Base-by-base conservation (phyloP, 768 basidiomycete genomes). In the Rubroboletus satanas region DNA sequence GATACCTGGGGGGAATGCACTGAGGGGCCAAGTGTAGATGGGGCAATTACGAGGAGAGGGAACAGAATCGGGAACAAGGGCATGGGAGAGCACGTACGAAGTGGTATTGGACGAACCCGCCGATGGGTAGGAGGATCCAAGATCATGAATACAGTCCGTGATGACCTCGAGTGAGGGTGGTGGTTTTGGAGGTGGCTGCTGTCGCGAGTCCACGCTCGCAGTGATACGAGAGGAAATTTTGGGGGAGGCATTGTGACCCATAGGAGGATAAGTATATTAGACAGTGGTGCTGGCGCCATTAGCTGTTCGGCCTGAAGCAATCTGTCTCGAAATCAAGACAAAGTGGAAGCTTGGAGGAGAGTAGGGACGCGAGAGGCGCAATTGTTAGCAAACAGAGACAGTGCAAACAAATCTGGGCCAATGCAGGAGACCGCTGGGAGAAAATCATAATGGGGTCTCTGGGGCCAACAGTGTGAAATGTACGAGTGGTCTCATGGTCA, bases 1-100 rank as follows among this genome's bases (percentile, higher is more conserved):
- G 59, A 97, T 96, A 2, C 97, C 97, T 1, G 91, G 88, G 1
- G 85, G 1, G 93, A 94, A 73, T 99, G 98, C 2, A 98, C 77
- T 2, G 87, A 84, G 28, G 80, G 71, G 33, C 64, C 64, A 14
- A 70, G 51, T 3, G 74, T 46, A 5, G 78, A 68, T 23, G 78
- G 68, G 1, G 65, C 52, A 49, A 60, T 38, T 51, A 68, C n/a
- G 14, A 60, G 49, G 31, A 39, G 44, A 11, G 7, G 47, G 38
- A 7, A 45, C 17, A 17, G 46, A 38, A 32, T 38, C 28, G 14
- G 58, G 7, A 15, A 18, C 26, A 38, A 41, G 33, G 38, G 37
- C 18, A 50, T 21, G 44, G 29, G 62, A 50, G 17, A 51, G 45
- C 3, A 49, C 9, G 29, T 53, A 62, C 7, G 55, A 49, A 15